A percentile compares a stretch with the other conserved stretches of the same genome.
Conservation (phyloP, 116 monocot genomes). For the Thalassia testudinum region DNA sequence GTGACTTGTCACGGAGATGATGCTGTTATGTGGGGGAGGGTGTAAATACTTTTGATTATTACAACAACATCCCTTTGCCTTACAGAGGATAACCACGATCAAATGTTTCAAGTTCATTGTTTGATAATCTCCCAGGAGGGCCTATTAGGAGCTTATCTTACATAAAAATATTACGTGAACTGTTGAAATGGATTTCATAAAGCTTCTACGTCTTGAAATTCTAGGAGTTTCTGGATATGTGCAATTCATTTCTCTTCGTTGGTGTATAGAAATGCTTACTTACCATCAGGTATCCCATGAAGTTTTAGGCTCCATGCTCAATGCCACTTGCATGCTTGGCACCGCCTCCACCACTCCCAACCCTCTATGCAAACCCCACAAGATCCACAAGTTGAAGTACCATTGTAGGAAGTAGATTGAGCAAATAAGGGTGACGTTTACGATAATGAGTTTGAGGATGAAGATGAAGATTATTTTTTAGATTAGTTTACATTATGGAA, state of each 20-base stretch:
- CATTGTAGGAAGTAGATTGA: too few relatives aligned
- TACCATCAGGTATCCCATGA: constrained; percentile 67
- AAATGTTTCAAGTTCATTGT: constrained; percentile 53
- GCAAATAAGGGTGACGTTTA: too few relatives aligned
- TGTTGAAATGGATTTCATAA: constrained; percentile 71
- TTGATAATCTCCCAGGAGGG: constrained; percentile 89
- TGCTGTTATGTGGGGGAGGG: constrained; percentile 94
- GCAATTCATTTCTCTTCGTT: constrained; percentile 85
- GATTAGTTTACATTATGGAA: too few relatives aligned
- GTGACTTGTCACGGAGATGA: constrained; percentile 96
- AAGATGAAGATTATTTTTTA: too few relatives aligned
- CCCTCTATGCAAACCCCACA: too few relatives aligned
- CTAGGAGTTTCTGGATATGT: constrained; percentile 96
- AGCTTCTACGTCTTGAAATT: constrained; percentile 60
- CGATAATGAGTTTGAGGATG: too few relatives aligned
- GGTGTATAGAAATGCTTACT: constrained; percentile 81
- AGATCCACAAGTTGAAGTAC: too few relatives aligned
- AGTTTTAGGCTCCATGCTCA: too few relatives aligned
- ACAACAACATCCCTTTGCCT: constrained; percentile 78
- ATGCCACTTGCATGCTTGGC: too few relatives aligned
- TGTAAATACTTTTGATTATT: constrained; percentile 76
- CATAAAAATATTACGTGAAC: constrained; percentile 81
- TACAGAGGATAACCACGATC: constrained; percentile 92
- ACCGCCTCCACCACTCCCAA: too few relatives aligned
- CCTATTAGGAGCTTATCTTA: constrained; percentile 75